Conservation (phyloP, 108 stramenopile genomes). For the Cyclostephanos invisitatus region DNA sequence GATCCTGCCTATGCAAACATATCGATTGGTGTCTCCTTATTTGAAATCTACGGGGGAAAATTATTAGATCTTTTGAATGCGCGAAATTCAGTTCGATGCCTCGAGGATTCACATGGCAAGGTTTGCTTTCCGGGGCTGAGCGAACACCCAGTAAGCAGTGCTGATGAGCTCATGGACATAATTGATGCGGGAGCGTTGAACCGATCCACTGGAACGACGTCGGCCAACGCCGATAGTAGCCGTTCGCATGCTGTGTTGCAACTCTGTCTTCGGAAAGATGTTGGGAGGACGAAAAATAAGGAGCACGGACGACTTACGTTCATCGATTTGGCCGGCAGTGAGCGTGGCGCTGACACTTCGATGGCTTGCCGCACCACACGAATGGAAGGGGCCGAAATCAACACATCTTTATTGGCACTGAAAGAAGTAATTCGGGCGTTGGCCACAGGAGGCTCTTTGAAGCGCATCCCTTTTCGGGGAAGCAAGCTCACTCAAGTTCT, state of each 20-base stretch:
- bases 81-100: slow-evolving; percentile 84
- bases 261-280: slow-evolving; percentile 70
- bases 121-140: slow-evolving; percentile 94
- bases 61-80: slow-evolving; percentile 92
- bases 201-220: slow-evolving; percentile 97
- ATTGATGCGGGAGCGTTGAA: slow-evolving; percentile 89
- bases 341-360: slow-evolving; percentile 95
- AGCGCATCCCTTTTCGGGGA: slow-evolving; percentile 96
- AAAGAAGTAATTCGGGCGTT: slow-evolving; percentile 99
- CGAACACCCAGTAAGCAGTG: slow-evolving; percentile 72
- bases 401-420: slow-evolving; percentile 95
- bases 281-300: slow-evolving; percentile 56
- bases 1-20: slow-evolving; percentile 60
- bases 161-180: slow-evolving; percentile 86
- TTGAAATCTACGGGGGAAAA: slow-evolving; percentile 99
- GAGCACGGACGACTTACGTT: slow-evolving; percentile 91
- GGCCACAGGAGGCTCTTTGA: slow-evolving; percentile 83
- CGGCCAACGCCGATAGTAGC: slow-evolving; percentile 86
- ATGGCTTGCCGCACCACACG: slow-evolving; percentile 91
- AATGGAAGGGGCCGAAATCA: slow-evolving; percentile 98
- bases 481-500: slow-evolving; percentile 97
- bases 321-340: slow-evolving; percentile 97
- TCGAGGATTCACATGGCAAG: slow-evolving; percentile 94
- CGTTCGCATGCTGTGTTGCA: slow-evolving; percentile 97
- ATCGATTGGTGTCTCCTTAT: slow-evolving; percentile 84